phyloP scores from a whole-genome alignment of 202 grass and related monocot species.

The Carex arenaria region DNA sequence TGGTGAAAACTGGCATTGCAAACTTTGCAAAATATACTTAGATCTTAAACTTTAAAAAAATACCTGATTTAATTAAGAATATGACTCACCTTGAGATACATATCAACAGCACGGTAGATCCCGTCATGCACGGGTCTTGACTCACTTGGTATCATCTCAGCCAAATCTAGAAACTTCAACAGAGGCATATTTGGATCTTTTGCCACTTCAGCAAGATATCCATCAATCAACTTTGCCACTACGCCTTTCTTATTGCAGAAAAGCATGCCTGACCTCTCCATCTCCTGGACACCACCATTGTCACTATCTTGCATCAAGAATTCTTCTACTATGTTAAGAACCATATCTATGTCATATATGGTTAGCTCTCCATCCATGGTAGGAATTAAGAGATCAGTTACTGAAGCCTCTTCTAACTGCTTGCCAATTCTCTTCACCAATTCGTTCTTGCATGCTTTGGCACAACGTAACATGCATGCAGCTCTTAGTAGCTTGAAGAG shows the following conservation, averaged over 20 bases:
- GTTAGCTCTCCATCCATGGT: slow-evolving; percentile 53
- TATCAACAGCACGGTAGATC: slow-evolving; percentile 84
- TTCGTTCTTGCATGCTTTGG: slow-evolving; percentile 72
- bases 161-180: slow-evolving; percentile 68
- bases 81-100: slow-evolving; percentile 84
- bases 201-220: slow-evolving; percentile 76
- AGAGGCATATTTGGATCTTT: slow-evolving; percentile 73
- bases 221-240: slow-evolving; percentile 81
- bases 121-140: slow-evolving; percentile 80
- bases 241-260: slow-evolving; percentile 48
- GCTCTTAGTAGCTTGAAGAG: slow-evolving; percentile 85
- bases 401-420: slow-evolving; percentile 78
- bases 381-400: slow-evolving; percentile 85
- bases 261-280: slow-evolving; percentile 37
- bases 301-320: slow-evolving; percentile 61
- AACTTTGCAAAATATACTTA: background rate
- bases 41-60: background rate
- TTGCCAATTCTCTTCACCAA: slow-evolving; percentile 75
- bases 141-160: slow-evolving; percentile 56
- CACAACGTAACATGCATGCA: slow-evolving; percentile 54
- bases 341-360: slow-evolving; percentile 79
- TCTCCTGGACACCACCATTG: slow-evolving; percentile 36
- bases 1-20: background rate
- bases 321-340: slow-evolving; percentile 81
- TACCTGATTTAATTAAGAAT: background rate